phyloP scores from a whole-genome alignment of 1,284 basidiomycete species.

The Ustilago hordei region DNA sequence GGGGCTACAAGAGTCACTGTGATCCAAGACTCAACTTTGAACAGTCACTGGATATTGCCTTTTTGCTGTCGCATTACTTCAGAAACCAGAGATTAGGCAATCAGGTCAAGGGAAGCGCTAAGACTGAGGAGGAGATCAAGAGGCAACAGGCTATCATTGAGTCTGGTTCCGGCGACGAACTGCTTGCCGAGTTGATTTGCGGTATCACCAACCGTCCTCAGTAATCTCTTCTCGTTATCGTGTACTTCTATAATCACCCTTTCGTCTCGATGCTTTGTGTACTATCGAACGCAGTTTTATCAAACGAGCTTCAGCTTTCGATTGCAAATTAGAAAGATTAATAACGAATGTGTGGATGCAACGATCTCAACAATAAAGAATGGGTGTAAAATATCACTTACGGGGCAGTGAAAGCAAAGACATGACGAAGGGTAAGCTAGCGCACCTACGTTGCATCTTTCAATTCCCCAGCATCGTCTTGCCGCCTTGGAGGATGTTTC shows the following conservation, averaged over 20 bases:
- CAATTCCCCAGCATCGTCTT: background rate
- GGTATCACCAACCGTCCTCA: conserved; percentile 43
- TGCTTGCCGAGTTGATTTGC: conserved; percentile 48
- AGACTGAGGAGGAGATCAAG: conserved; percentile 38
- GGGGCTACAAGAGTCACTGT: conserved; percentile 71
- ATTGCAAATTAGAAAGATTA: background rate
- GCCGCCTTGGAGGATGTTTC: background rate
- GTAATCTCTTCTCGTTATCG: background rate
- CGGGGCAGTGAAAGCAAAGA: background rate
- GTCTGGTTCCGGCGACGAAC: conserved; percentile 44
- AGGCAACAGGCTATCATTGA: conserved; percentile 50
- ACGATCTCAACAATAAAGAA: background rate
- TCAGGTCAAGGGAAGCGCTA: conserved; percentile 7
- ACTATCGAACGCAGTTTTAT: background rate
- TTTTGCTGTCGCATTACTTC: conserved; percentile 64
- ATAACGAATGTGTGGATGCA: background rate
- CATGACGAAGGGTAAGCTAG: background rate
- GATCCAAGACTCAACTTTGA: conserved; percentile 73
- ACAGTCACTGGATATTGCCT: conserved; percentile 71
- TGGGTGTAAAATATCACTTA: background rate
- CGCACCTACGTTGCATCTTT: background rate
- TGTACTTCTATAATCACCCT: background rate
- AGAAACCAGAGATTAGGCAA: conserved; percentile 52
- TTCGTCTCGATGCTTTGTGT: background rate
- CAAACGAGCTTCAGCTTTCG: background rate